A percentile compares a stretch with the other conserved stretches of the same genome.
phyloP scores from a whole-genome alignment of 345 rosid genomes.

The Pistacia vera region DNA sequence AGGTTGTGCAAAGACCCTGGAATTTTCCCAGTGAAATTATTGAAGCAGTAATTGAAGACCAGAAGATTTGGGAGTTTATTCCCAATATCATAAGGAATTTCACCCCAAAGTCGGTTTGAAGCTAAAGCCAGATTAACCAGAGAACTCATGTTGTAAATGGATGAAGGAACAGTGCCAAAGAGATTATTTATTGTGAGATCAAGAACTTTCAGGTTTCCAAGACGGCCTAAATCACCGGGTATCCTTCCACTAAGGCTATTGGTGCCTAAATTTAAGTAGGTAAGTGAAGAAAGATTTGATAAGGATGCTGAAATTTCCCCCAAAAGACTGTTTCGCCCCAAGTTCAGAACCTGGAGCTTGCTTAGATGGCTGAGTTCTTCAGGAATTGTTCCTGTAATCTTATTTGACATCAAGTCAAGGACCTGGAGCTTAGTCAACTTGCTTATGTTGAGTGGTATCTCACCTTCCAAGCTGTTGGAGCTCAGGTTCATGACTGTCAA shows the following conservation, averaged over 20 bases:
- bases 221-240: slow-evolving; percentile 24
- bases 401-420: slow-evolving; percentile 44
- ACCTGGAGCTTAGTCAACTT: slow-evolving; percentile 30
- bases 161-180: slow-evolving; percentile 21
- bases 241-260: slow-evolving; percentile 43
- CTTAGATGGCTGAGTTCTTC: slow-evolving; percentile 32
- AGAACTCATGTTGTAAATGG: slow-evolving; percentile 33
- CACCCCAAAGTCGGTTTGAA: slow-evolving; percentile 26
- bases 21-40: slow-evolving; percentile 27
- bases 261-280: slow-evolving; percentile 39
- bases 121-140: slow-evolving; percentile 26
- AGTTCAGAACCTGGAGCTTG: slow-evolving; percentile 35
- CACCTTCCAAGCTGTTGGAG: slow-evolving; percentile 40
- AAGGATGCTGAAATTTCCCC: slow-evolving; percentile 46
- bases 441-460: slow-evolving; percentile 38
- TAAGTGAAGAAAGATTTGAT: slow-evolving; percentile 45
- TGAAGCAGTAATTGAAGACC: slow-evolving; percentile 23
- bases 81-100: slow-evolving; percentile 24
- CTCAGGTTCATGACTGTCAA: slow-evolving; percentile 45
- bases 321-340: slow-evolving; percentile 39
- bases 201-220: slow-evolving; percentile 18
- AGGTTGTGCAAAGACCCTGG: slow-evolving; percentile 34
- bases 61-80: slow-evolving; percentile 35
- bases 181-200: slow-evolving; percentile 30
- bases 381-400: slow-evolving; percentile 35